Base-by-base conservation (phyloP, 2,329 filamentous ascomycete genomes). In the Cyphellophora attinorum region DNA sequence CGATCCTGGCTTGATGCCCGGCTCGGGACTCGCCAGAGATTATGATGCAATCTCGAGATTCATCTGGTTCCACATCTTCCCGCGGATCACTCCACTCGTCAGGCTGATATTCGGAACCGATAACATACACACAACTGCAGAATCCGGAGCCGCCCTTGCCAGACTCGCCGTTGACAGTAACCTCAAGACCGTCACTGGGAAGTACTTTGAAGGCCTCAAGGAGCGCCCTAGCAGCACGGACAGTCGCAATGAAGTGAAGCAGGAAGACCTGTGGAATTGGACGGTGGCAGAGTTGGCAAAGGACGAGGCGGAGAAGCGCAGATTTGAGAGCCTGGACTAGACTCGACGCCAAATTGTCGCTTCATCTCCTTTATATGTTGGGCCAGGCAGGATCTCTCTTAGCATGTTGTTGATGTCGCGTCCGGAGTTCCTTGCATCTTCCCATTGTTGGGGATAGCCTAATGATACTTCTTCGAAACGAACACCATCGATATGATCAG, bases 301-400 rank as follows among this genome's bases (percentile, higher is more conserved):
- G 75, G 61, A 5, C 71, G 72, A n/a, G 79, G 55, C 1, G 74
- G 75, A 44, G 71, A 76, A 2, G 65, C 65, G 50, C 79, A 79
- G 48, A 78, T 73, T 45, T 80, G 79, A 2, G 72, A 67, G 48
- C 79, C 72, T 6, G 45, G 34, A 30, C 12, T 41, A 41, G 19
- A 40, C 31, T 6, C 31, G 28, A 12, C 44, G 32, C 41, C 41
- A 46, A 16, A 42, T 27, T 5, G 44, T 46, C n/a, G 23, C 21
- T 13, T 37, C 35, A 23, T 47, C 39, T 25, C 33, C 41, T 8
- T 46, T 37, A 23, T 42, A 36, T 5, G 39, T 30, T 27, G 37
- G 38, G 6, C 41, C 45, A 5, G 41, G 41, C 19, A 49, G 29
- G 21, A 49, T 44, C 39, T 49, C 45, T 18, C 46, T 34, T 18